Conservation (phyloP, 352 stramenopile species). For the Phytophthora ohioensis region DNA sequence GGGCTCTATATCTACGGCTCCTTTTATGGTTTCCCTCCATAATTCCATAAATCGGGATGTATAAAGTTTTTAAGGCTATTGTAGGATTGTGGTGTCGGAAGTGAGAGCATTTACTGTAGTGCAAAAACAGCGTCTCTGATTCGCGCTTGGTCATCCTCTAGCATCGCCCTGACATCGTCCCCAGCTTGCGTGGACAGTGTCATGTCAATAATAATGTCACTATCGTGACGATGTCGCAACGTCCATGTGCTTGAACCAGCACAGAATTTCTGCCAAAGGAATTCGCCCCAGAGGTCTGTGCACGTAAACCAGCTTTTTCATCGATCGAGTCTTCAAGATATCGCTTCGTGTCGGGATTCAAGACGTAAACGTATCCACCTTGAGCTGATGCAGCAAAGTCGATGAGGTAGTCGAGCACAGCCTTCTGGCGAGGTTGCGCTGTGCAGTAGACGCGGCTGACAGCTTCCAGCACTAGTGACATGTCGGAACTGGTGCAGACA, state of each 20-base stretch:
- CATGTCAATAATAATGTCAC: no score
- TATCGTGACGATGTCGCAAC: conserved; percentile 1
- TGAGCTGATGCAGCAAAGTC: conserved; percentile 58
- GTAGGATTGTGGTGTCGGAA: no score
- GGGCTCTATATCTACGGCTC: no score
- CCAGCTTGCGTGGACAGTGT: no score
- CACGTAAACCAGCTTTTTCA: conserved; percentile 50
- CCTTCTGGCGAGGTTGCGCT: conserved; percentile 61
- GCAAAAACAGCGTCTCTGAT: no score
- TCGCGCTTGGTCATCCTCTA: no score
- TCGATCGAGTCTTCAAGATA: conserved; percentile 65
- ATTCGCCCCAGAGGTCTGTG: conserved; percentile 55
- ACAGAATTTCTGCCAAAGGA: conserved; percentile 57
- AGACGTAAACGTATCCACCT: conserved; percentile 70
- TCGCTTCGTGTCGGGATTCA: conserved; percentile 71
- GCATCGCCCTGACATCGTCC: no score
- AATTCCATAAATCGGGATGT: no score
- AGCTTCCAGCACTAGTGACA: conserved; percentile 62
- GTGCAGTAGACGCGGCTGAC: conserved; percentile 75
- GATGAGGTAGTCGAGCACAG: conserved; percentile 68
- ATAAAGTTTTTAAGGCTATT: no score
- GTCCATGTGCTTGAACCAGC: conserved; percentile 23
- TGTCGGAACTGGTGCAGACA: conserved; percentile 19
- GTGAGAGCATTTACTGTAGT: no score
- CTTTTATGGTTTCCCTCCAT: no score